phyloP scores from a whole-genome alignment of 768 basidiomycete genomes.

The Lenzites betulinus region DNA sequence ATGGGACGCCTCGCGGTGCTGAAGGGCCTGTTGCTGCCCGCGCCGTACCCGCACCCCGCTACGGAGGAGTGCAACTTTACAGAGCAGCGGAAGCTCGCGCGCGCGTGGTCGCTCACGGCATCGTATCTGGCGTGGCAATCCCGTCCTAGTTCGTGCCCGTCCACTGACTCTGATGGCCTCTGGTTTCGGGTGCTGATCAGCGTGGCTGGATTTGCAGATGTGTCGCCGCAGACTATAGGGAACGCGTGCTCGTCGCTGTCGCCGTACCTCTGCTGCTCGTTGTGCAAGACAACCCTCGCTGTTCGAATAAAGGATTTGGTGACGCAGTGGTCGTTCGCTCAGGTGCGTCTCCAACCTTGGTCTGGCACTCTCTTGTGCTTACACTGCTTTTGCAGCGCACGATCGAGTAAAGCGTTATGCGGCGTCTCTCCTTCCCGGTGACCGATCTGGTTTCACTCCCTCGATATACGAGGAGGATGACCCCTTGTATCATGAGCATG shows the following conservation, averaged over 20 bases:
- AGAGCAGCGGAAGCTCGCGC: conserved; percentile 72
- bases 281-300: conserved; percentile 59
- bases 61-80: conserved; percentile 63
- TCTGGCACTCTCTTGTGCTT: no score
- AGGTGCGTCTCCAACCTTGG: conserved; percentile 53
- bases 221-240: conserved; percentile 70
- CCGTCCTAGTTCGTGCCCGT: conserved; percentile 56
- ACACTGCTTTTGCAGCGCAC: no score
- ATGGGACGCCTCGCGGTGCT: conserved; percentile 79
- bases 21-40: conserved; percentile 70
- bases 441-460: no score
- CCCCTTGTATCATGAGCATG: no score
- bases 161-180: no score
- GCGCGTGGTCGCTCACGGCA: conserved; percentile 79
- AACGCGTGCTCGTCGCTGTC: conserved; percentile 65
- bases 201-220: conserved; percentile 43
- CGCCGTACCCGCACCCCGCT: conserved; percentile 71
- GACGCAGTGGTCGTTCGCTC: conserved; percentile 77
- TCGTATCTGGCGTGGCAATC: conserved; percentile 85
- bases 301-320: conserved; percentile 70
- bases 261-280: conserved; percentile 68
- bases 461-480: no score
- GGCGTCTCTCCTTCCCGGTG: no score
- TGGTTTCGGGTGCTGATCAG: no score
- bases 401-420: no score